Evolutionary conservation across 148 eudicot genomes (phyloP).

Genomic region (Rheum nobile): DNA sequence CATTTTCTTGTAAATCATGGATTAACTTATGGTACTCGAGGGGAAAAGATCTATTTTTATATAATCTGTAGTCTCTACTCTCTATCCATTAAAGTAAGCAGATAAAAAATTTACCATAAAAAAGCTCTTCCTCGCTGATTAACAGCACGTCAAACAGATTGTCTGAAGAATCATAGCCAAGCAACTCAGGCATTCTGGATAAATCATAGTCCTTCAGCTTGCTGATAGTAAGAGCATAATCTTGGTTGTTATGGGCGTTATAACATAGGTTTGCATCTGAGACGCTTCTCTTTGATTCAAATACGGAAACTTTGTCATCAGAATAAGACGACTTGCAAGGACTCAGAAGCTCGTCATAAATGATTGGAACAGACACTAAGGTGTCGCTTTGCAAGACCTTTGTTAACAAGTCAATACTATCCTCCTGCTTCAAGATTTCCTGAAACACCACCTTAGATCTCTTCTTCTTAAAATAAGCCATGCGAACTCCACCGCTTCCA

Average conservation of each 20-base stretch:
- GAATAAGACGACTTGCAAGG: constrained; percentile 12
- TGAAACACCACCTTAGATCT: constrained; percentile 52
- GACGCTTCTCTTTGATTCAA: no score
- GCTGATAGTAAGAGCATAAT: constrained; percentile 29
- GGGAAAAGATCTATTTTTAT: not conserved
- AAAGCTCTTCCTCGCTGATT: constrained; percentile 28
- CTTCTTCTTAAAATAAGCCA: constrained; percentile 34
- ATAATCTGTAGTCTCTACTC: no score
- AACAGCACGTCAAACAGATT: constrained; percentile 52
- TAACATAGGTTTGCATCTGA: no score
- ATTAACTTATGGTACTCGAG: not conserved
- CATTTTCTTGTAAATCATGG: not conserved
- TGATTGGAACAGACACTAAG: constrained; percentile 62
- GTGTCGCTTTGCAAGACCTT: constrained; percentile 58
- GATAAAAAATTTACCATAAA: constrained; percentile 35
- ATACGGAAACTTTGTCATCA: no score
- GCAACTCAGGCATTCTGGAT: constrained; percentile 14
- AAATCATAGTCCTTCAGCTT: constrained; percentile 25
- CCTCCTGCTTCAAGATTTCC: constrained; percentile 49
- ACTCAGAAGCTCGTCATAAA: constrained; percentile 39
- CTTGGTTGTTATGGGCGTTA: constrained; percentile 9
- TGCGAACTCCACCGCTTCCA: constrained; percentile 21
- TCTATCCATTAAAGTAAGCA: no score
- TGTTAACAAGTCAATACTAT: constrained; percentile 43
- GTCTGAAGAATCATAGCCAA: constrained; percentile 20